These are phyloP conservation scores for Nitzschia inconspicua DNA, from an alignment of 108 stramenopile genomes.

Conservation along the genomic window DNA sequence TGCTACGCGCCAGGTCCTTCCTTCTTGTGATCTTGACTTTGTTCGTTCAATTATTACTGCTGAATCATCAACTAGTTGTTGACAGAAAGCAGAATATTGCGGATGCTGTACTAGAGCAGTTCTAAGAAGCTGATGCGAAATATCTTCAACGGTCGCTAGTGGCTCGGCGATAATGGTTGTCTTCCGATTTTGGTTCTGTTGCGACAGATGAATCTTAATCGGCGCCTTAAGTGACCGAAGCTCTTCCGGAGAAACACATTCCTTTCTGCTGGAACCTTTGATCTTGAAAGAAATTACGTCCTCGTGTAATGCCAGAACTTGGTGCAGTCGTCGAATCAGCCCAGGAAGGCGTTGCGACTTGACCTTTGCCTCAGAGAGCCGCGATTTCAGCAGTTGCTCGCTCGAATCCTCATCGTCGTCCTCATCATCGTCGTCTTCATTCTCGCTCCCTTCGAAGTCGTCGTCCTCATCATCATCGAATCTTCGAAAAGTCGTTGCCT, in stretches of 20 bases:
- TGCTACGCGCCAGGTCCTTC: conserved; percentile 19
- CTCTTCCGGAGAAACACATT: not conserved
- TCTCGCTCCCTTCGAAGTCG: conserved; percentile 1
- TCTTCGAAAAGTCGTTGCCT: not conserved
- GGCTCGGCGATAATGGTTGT: conserved; percentile 30
- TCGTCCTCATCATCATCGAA: conserved; percentile 3
- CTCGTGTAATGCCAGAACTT: conserved; percentile 37
- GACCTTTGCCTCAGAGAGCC: not conserved
- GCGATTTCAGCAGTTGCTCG: not conserved
- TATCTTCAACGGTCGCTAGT: conserved; percentile 31
- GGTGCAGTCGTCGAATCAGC: conserved; percentile 33
- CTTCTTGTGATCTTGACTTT: not conserved
- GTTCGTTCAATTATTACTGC: conserved; percentile 31
- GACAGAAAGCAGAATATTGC: conserved; percentile 29
- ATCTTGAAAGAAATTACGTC: conserved; percentile 5
- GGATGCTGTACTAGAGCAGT: conserved; percentile 3
- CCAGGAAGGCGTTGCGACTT: conserved; percentile 5
- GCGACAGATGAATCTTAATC: conserved; percentile 2
- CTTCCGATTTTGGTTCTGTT: not conserved
- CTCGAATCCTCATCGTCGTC: not conserved
- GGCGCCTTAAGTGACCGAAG: conserved; percentile 7
- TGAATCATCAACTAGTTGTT: conserved; percentile 22
- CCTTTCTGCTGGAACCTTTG: not conserved
- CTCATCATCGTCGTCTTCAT: conserved; percentile 13
- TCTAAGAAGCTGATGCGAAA: conserved; percentile 37